Percentiles rank a stretch among this genome's conserved stretches.
Conservation (phyloP, 2,329 filamentous ascomycete species). For the Epichloe brachyelytri region DNA sequence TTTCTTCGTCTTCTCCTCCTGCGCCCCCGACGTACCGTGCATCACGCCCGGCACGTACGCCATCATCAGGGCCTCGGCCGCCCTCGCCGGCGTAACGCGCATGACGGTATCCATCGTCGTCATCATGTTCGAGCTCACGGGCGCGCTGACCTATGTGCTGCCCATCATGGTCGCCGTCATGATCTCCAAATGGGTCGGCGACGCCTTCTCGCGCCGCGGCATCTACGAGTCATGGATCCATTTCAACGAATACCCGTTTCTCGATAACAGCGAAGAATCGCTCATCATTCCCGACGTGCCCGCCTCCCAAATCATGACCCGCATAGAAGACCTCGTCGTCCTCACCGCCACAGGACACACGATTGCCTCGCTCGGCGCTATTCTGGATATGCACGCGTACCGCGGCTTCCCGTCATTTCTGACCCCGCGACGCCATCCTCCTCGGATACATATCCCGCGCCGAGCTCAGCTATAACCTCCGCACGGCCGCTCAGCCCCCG, state of each 20-base stretch:
- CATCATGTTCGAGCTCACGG: constrained; percentile 98
- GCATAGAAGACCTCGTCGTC: constrained; percentile 77
- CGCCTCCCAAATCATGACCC: constrained; percentile 82
- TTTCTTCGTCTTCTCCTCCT: constrained; percentile 67
- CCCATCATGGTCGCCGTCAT: constrained; percentile 99
- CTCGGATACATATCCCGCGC: constrained; percentile 90
- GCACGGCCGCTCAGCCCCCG: constrained; percentile 40
- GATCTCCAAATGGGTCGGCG: constrained; percentile 96
- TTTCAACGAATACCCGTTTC: constrained; percentile 87
- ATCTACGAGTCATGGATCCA: constrained; percentile 99
- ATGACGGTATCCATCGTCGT: constrained; percentile 98
- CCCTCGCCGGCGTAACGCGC: constrained; percentile 83
- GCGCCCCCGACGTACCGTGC: constrained; percentile 75
- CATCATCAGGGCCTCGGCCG: constrained; percentile 87
- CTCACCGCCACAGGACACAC: constrained; percentile 83
- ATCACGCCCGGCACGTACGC: constrained; percentile 93
- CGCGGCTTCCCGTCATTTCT: constrained; percentile 82
- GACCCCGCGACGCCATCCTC: constrained; percentile 63
- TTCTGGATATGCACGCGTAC: constrained; percentile 64
- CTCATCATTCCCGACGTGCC: constrained; percentile 68
- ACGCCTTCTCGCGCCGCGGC: constrained; percentile 80
- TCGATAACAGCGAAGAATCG: constrained; percentile 76
- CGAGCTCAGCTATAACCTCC: constrained; percentile 71
- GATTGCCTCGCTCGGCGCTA: constrained; percentile 55
- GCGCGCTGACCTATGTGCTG: constrained; percentile 87